Percentiles rank a stretch among this genome's conserved stretches.
Evolutionary conservation across 441 rosid species (phyloP).

Genomic region (Oxalis stricta): DNA sequence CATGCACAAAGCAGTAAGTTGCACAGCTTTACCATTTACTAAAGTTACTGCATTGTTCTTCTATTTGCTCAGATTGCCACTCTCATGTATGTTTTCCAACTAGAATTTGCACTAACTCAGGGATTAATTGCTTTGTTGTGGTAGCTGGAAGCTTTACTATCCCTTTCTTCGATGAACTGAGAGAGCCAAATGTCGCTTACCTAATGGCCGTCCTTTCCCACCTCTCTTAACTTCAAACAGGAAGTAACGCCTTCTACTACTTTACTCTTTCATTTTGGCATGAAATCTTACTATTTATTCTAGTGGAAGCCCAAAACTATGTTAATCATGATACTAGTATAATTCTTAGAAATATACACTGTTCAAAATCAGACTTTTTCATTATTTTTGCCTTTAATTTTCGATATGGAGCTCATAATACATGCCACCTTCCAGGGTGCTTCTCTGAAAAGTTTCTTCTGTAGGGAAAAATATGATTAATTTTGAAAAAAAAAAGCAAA

Average conservation of each 20-base stretch:
- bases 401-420: too few relatives aligned
- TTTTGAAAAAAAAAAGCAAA: too few relatives aligned
- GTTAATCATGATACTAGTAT: too few relatives aligned
- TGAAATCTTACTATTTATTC: not conserved
- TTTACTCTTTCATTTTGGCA: not conserved
- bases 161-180: constrained; percentile 62
- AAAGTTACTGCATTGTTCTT: too few relatives aligned
- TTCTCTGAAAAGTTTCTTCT: too few relatives aligned
- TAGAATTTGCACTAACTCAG: not conserved
- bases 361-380: too few relatives aligned
- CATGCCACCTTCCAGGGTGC: too few relatives aligned
- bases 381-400: too few relatives aligned
- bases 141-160: constrained; percentile 66
- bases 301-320: not conserved
- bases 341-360: too few relatives aligned
- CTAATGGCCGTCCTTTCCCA: constrained; percentile 50
- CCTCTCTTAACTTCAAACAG: constrained; percentile 60
- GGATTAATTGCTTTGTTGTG: not conserved
- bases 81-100: not conserved
- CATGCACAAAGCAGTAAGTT: constrained; percentile 66
- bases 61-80: too few relatives aligned
- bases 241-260: constrained; percentile 31
- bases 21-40: too few relatives aligned
- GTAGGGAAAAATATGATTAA: too few relatives aligned
- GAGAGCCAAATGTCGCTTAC: constrained; percentile 51